Base-by-base conservation (phyloP, 2,329 filamentous ascomycete species). In the Cephalotrichum gorgonifer region DNA sequence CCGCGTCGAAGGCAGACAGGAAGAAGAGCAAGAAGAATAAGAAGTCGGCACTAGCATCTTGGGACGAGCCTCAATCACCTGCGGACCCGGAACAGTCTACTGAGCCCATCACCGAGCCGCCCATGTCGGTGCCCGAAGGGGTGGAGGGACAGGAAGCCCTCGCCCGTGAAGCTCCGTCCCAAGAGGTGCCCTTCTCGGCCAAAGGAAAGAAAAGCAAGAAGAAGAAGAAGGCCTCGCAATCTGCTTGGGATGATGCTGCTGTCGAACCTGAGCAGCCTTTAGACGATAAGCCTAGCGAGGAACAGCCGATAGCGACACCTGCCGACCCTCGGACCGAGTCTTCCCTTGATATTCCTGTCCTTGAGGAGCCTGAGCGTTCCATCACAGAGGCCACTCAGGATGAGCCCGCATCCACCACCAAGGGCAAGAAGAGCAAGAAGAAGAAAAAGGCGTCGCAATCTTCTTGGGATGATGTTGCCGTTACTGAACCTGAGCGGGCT, bases 361-460 rank as follows among this genome's bases (percentile, higher is more conserved):
- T 12, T 30, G 27, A 30, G 12, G 27, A 30, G 12, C 12, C 27
- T 30, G 12, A 30, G 6, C 27, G 27, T 30, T 6, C n/a, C n/a
- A n/a, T n/a, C n/a, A n/a, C n/a, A n/a, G n/a, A n/a, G n/a, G n/a
- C n/a, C n/a, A n/a, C n/a, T n/a, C n/a, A n/a, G n/a, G n/a, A 25
- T 5, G 43, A 53, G 11, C 39, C 43, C 15, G 50, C 54, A 27
- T 53, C 54, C 22, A 27, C 43, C 6, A 35, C 50, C 6, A 39
- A 39, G 35, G 35, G 35, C 4, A 58, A 60, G 50, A 58, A 55
- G 39, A 47, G 38, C 41, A 50, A 60, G 50, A 60, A 61, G 51
- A 50, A 49, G 22, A 54, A 53, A 50, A 51, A 48, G 20, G 41
- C 47, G 12, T 45, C 27, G 15, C 22, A 33, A 28, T 3, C 23